Conservation (phyloP, 345 rosid species). For the Physaria fendleri region DNA sequence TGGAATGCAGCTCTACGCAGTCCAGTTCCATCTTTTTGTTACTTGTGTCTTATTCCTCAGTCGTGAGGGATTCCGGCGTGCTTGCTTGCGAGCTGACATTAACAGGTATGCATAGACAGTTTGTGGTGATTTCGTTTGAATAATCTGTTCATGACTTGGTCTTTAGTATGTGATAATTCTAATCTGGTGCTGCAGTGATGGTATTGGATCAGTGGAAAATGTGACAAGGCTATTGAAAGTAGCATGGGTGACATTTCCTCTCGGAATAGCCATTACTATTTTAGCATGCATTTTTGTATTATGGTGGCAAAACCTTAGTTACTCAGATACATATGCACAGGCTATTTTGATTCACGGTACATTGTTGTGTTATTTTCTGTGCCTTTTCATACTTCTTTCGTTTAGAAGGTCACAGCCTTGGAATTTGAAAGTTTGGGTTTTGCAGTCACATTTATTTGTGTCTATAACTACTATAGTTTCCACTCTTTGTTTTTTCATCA, state of each 20-base stretch:
- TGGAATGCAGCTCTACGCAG: slow-evolving; percentile 63
- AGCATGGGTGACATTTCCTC: slow-evolving; percentile 78
- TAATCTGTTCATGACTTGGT: neutral
- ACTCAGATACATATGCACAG: slow-evolving; percentile 54
- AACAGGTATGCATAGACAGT: slow-evolving; percentile 36
- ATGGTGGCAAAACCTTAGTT: slow-evolving; percentile 78
- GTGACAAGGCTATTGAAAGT: slow-evolving; percentile 55
- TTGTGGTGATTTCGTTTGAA: neutral
- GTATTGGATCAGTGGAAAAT: slow-evolving; percentile 26
- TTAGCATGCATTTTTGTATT: slow-evolving; percentile 50
- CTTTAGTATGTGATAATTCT: neutral
- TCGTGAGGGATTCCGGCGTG: slow-evolving; percentile 92
- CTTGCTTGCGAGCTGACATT: slow-evolving; percentile 77
- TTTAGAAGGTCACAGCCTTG: neutral
- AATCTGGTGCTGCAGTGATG: slow-evolving; percentile 41
- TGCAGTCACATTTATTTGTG: neutral
- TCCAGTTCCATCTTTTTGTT: slow-evolving; percentile 81
- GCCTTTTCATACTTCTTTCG: neutral
- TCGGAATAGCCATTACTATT: slow-evolving; percentile 52
- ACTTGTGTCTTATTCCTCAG: slow-evolving; percentile 86
- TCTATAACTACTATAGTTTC: neutral
- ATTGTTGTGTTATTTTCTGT: neutral
- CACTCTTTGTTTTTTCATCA: neutral
- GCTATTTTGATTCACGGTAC: slow-evolving; percentile 89
- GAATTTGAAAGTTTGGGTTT: neutral